Evolutionary conservation across 2,329 filamentous ascomycete species (phyloP), one percentile per base, ranked within the genome.

Genomic region (Alternaria burnsii): DNA sequence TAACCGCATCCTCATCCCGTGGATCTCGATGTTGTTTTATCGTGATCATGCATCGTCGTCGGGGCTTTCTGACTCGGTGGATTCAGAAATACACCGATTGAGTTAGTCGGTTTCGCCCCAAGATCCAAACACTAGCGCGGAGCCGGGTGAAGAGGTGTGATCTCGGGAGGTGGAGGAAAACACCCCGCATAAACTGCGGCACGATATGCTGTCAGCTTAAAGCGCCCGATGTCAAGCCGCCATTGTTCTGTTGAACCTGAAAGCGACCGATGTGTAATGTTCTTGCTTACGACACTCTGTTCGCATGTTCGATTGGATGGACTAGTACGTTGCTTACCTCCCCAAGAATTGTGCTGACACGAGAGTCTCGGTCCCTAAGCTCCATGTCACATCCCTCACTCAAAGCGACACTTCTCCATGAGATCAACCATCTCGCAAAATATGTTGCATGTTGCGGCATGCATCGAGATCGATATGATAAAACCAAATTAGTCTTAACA

Each of bases 61-160:
- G 54, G 58, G n/a, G 42, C 34, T 61, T 61, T 61, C 47, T 61
- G 54, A 61, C 54, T 61, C 54, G 36, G 26, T 38, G 22, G 3
- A 36, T 28, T 30, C 22, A 43, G 8, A 61, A 61, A 61, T 34
- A 6, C 55, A 34, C 58, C 54, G 58, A 57, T 11, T 28, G 22
- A 32, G 36, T 53, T 50, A 41, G 12, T 32, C 38, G 51, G 10
- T 43, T 38, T n/a, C 52, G 36, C 5, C 32, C 5, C 24, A 22
- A 50, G 50, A 50, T 48, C 34, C 22, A n/a, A 34, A 24, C 22
- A 32, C 46, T 48, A 48, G 46, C 18, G 46, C 30, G 46, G 14
- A 24, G 30, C 3, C 30, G 46, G 30, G 46, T 36, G 46, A 30
- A 34, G 30, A 48, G 9, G 9, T 1, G n/a, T 48, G 46, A 48